Conservation (phyloP, 345 rosid genomes). For the Populus davidiana region DNA sequence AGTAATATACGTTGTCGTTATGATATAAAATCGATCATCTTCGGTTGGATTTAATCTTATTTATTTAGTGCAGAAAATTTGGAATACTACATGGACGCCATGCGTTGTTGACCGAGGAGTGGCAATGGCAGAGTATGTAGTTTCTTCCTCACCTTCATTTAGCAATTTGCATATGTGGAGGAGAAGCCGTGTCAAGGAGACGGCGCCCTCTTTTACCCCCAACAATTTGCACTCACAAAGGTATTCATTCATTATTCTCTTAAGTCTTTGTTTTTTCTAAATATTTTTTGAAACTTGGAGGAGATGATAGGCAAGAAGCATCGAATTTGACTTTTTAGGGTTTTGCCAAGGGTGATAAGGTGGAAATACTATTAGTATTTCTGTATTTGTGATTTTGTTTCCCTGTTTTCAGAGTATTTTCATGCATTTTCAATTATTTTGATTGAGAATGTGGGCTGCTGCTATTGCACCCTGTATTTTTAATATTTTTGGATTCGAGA, state of each 20-base stretch:
- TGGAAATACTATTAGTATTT: no score
- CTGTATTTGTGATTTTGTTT: no score
- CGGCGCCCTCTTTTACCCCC: neutral
- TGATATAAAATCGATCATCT: neutral
- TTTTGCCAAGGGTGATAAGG: slow-evolving; percentile 27
- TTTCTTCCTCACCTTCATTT: slow-evolving; percentile 36
- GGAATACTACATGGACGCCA: neutral
- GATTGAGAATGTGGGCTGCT: no score
- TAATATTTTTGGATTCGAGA: no score
- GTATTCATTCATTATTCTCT: no score
- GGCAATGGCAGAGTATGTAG: slow-evolving; percentile 50
- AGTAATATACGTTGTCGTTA: no score
- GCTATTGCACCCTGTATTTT: no score
- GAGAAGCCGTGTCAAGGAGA: slow-evolving; percentile 19
- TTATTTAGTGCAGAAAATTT: neutral
- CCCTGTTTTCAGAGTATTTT: no score
- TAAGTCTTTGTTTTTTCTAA: no score
- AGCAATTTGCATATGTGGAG: slow-evolving; percentile 41
- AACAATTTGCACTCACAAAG: no score
- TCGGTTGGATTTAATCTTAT: neutral
- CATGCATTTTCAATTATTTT: no score
- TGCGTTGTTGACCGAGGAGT: slow-evolving; percentile 24
- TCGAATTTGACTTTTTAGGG: slow-evolving; percentile 25
- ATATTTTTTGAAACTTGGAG: neutral
- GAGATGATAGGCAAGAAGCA: slow-evolving; percentile 11